Evolutionary conservation across 163 green algal genomes (phyloP).

Genomic region (Volvox carteri): DNA sequence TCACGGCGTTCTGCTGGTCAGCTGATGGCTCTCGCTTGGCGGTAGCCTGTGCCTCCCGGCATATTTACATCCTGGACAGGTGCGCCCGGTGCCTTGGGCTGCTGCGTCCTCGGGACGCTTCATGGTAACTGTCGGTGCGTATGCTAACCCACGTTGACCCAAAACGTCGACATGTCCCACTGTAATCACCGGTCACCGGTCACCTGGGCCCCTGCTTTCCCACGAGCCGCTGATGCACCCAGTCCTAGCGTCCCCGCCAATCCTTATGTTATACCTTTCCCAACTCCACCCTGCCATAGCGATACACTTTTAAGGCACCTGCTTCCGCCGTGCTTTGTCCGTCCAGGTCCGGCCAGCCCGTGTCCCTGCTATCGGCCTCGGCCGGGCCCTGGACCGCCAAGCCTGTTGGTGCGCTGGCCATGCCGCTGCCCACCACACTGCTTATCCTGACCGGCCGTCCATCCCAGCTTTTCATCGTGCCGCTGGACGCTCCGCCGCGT

Average conservation of each 20-base stretch:
- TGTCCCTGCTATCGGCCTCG: slow-evolving; percentile 7
- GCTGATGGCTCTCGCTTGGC: slow-evolving; percentile 33
- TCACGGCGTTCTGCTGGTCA: slow-evolving; percentile 15
- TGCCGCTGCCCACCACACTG: slow-evolving; percentile 7
- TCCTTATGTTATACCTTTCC: no score
- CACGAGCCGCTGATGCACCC: background rate
- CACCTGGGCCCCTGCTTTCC: background rate
- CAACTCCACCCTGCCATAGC: no score
- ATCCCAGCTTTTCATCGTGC: background rate
- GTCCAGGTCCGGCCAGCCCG: background rate
- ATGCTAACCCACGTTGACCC: no score
- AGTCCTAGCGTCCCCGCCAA: no score
- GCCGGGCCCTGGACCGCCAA: background rate
- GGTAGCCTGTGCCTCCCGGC: slow-evolving; percentile 15
- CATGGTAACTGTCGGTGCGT: no score
- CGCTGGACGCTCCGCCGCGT: background rate
- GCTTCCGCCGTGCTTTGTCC: no score
- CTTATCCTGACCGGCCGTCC: slow-evolving; percentile 21
- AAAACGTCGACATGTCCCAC: no score
- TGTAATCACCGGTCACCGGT: no score
- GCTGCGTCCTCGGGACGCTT: no score
- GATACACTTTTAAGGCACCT: no score
- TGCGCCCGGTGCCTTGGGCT: no score
- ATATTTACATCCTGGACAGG: slow-evolving; percentile 53
- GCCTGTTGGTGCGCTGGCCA: background rate